Evolutionary conservation across 2,329 filamentous ascomycete genomes (phyloP).

Genomic region (Xylaria hypoxylon): DNA sequence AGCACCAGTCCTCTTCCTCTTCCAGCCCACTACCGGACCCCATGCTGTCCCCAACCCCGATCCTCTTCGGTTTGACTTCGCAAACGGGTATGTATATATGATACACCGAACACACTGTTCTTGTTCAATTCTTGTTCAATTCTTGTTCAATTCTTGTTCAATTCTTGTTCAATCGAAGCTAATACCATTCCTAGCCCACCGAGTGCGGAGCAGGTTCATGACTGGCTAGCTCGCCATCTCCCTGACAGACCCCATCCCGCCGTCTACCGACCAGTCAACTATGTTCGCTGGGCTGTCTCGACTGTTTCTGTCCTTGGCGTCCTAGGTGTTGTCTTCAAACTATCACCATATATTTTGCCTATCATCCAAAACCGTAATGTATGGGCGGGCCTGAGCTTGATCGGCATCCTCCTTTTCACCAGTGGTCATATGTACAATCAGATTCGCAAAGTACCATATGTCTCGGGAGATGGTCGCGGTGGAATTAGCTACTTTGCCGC

Average conservation of each 20-base stretch:
- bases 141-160: no score
- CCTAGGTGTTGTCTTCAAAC: constrained; percentile 75
- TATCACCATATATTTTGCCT: constrained; percentile 82
- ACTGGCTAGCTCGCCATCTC: constrained; percentile 83
- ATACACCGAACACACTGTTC: neutral
- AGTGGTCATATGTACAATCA: constrained; percentile 99
- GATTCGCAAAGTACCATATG: constrained; percentile 95
- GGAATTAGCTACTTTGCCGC: constrained; percentile 90
- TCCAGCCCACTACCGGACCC: constrained; percentile 85
- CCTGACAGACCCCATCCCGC: constrained; percentile 80
- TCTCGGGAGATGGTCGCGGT: constrained; percentile 83
- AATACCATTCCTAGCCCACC: constrained; percentile 66
- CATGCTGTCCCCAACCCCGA: constrained; percentile 76
- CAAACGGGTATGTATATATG: constrained; percentile 71
- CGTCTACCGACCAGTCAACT: constrained; percentile 90
- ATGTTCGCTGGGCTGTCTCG: constrained; percentile 75
- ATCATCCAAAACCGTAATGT: constrained; percentile 90
- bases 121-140: no score
- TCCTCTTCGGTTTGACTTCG: constrained; percentile 87
- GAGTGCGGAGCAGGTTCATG: constrained; percentile 80
- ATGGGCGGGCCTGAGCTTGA: constrained; percentile 91
- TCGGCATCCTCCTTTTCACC: constrained; percentile 90
- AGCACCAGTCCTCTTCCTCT: constrained; percentile 88
- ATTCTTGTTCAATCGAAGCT: constrained; percentile 34
- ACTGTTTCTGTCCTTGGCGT: constrained; percentile 76